A percentile compares a stretch with the other conserved stretches of the same genome.
Conservation (phyloP, 805 yeast species). For the Nakazawaea populi region DNA sequence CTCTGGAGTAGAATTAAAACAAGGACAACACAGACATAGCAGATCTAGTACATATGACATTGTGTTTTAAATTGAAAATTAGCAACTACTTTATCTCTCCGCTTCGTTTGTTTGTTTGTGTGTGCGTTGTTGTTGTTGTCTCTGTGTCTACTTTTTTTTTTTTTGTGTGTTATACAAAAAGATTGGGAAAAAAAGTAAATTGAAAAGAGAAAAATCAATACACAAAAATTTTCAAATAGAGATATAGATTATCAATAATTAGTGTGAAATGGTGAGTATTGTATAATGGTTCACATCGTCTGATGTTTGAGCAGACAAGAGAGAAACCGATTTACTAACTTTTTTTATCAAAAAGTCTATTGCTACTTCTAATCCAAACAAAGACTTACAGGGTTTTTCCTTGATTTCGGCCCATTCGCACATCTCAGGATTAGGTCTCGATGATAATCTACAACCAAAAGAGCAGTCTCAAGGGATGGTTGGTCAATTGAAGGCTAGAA, state of each 20-base stretch:
- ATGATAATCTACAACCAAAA: conserved; percentile 81
- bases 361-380: conserved; percentile 9
- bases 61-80: too few relatives aligned
- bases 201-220: neutral
- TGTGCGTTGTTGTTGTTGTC: conserved; percentile 11
- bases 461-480: conserved; percentile 91
- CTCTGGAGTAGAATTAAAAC: conserved; percentile 44
- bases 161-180: too few relatives aligned
- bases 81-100: too few relatives aligned
- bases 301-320: too few relatives aligned
- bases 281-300: too few relatives aligned
- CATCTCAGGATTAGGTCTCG: conserved; percentile 94
- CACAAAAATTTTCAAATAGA: neutral
- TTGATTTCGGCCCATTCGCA: conserved; percentile 97
- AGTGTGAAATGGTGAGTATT: neutral
- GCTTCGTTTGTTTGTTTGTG: too few relatives aligned
- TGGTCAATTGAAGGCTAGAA: conserved; percentile 91
- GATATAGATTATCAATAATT: neutral
- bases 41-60: conserved; percentile 12
- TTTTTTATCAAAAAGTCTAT: conserved; percentile 14
- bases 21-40: conserved; percentile 34
- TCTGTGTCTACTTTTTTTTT: neutral
- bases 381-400: conserved; percentile 11
- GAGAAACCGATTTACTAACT: neutral
- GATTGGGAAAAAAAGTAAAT: neutral